Conservation (phyloP, 331 rosid genomes). For the Prunus yedoensis region DNA sequence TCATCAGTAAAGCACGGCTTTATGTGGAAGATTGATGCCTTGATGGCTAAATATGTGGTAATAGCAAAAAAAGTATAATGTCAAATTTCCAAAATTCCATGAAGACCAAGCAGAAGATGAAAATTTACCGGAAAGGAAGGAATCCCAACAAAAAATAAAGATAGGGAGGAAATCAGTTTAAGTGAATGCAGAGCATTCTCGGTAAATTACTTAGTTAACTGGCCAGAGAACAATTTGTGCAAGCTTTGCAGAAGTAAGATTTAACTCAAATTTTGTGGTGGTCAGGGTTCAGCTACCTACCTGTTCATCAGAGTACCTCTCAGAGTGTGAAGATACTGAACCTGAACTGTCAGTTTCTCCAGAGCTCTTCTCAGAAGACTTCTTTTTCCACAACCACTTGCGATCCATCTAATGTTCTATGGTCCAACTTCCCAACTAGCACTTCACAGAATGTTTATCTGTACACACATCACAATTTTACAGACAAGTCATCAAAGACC, state of each 20-base stretch:
- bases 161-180: background rate
- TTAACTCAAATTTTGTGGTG: constrained; percentile 3
- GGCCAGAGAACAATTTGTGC: background rate
- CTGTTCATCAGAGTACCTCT: constrained; percentile 87
- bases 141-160: background rate
- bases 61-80: background rate
- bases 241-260: constrained; percentile 10
- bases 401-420: constrained; percentile 54
- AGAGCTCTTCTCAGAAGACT: constrained; percentile 61
- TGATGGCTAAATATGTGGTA: background rate
- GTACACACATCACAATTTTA: constrained; percentile 23
- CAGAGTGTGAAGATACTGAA: constrained; percentile 72
- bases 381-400: constrained; percentile 88
- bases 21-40: background rate
- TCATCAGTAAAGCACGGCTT: constrained; percentile 8
- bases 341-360: constrained; percentile 85
- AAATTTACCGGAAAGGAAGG: background rate
- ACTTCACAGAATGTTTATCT: constrained; percentile 39
- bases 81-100: background rate
- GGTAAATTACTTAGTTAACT: background rate
- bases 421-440: constrained; percentile 35
- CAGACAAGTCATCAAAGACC: constrained; percentile 25
- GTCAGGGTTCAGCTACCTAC: constrained; percentile 39
- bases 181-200: background rate
- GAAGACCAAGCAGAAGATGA: background rate